A percentile compares a stretch with the other conserved stretches of the same genome.
These are phyloP conservation scores for Candida sanyaensis DNA, from an alignment of 1,139 yeast genomes.

Conservation along the genomic window DNA sequence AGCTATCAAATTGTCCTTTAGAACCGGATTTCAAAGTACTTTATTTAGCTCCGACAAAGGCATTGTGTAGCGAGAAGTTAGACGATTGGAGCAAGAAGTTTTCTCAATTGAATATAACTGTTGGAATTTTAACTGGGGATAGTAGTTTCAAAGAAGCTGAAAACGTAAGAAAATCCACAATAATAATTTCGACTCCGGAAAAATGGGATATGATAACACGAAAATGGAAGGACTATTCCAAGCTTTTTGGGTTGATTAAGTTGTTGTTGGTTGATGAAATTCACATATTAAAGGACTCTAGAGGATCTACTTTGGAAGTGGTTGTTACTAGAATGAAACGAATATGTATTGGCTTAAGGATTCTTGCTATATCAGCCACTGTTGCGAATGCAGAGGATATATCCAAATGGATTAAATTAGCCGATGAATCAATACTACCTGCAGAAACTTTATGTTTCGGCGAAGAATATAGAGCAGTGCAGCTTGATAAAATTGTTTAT, in stretches of 20 bases:
- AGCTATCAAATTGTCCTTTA: constrained; percentile 18
- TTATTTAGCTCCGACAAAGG: constrained; percentile 58
- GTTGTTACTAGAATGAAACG: constrained; percentile 53
- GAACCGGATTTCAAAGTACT: constrained; percentile 33
- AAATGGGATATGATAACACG: constrained; percentile 58
- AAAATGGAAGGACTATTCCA: constrained; percentile 45
- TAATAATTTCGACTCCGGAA: constrained; percentile 58
- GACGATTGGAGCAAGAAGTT: constrained; percentile 47
- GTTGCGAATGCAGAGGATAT: constrained; percentile 54
- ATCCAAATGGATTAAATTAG: constrained; percentile 42
- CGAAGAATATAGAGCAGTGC: constrained; percentile 49
- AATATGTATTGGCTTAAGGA: constrained; percentile 37
- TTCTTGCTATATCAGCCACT: constrained; percentile 56
- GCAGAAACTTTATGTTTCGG: constrained; percentile 42
- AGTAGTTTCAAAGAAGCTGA: constrained; percentile 42
- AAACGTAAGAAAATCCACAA: constrained; percentile 40
- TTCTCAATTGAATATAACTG: constrained; percentile 29
- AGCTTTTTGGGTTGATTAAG: constrained; percentile 36
- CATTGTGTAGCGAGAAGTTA: constrained; percentile 47
- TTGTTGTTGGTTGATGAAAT: constrained; percentile 53
- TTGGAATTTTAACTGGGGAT: constrained; percentile 53
- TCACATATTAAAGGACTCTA: constrained; percentile 45
- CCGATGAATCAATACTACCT: constrained; percentile 15
- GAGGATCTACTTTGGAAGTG: constrained; percentile 57
- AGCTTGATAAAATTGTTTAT: constrained; percentile 39